Evolutionary conservation across 1,284 basidiomycete species (phyloP).

Genomic region (Naganishia sp.): DNA sequence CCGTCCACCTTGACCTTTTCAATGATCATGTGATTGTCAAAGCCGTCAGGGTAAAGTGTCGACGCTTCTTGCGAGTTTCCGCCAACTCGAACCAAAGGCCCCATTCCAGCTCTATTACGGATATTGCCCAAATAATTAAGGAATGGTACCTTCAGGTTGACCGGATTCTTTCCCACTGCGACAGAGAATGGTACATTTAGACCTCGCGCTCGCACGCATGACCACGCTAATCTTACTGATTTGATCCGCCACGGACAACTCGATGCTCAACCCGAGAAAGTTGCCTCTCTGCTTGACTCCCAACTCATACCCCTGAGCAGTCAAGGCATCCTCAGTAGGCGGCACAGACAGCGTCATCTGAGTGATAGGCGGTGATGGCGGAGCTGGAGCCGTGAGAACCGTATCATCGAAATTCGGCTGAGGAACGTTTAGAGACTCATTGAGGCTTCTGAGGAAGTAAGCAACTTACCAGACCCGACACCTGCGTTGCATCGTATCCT

Average conservation of each 20-base stretch:
- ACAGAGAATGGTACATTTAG: conserved; percentile 6
- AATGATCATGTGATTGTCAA: conserved; percentile 58
- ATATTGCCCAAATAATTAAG: conserved; percentile 73
- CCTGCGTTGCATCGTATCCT: conserved; percentile 23
- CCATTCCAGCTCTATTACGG: conserved; percentile 59
- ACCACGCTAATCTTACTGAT: conserved; percentile 58
- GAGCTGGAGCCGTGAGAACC: conserved; percentile 40
- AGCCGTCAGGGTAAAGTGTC: conserved; percentile 56
- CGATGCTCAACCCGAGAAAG: conserved; percentile 70
- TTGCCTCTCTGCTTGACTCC: conserved; percentile 61
- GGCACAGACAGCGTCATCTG: conserved; percentile 22
- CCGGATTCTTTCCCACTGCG: conserved; percentile 59
- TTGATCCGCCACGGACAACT: conserved; percentile 68
- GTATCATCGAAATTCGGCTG: conserved; percentile 46
- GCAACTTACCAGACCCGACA: conserved; percentile 7
- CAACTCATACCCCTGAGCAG: conserved; percentile 36
- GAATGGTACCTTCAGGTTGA: conserved; percentile 59
- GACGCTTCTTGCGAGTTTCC: conserved; percentile 74
- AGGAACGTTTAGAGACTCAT: no score
- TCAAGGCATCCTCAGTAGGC: conserved; percentile 33
- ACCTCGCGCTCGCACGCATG: conserved; percentile 15
- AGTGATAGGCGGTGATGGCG: conserved; percentile 42
- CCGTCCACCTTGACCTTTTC: conserved; percentile 57
- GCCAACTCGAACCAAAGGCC: conserved; percentile 67
- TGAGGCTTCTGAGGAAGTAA: no score